phyloP scores from a whole-genome alignment of 2,329 filamentous ascomycete species.

The Aspergillus sp. region DNA sequence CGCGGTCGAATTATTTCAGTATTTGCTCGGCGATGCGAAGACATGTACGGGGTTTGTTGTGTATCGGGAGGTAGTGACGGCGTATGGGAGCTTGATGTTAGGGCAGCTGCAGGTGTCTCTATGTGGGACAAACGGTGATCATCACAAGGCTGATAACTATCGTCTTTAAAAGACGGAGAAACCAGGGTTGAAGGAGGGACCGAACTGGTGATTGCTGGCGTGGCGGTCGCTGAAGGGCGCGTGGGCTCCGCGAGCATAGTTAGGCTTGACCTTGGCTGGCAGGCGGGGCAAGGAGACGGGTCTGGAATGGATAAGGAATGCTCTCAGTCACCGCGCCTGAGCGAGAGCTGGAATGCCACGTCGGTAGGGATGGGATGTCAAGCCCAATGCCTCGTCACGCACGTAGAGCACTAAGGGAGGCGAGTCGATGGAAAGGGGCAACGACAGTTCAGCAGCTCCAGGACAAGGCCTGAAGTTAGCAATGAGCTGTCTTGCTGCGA shows the following conservation, averaged over 20 bases:
- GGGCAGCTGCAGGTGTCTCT: constrained; percentile 14
- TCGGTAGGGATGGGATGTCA: constrained; percentile 24
- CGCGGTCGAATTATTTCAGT: constrained; percentile 32
- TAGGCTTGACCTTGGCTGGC: constrained; percentile 17
- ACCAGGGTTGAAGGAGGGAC: constrained; percentile 13
- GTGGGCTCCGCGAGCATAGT: constrained; percentile 20
- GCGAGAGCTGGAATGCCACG: constrained; percentile 32
- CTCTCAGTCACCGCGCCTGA: constrained; percentile 21
- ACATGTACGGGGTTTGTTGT: constrained; percentile 18
- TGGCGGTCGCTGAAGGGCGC: constrained; percentile 19
- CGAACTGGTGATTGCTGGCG: constrained; percentile 15
- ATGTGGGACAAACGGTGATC: constrained; percentile 15
- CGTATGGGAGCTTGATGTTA: constrained; percentile 18
- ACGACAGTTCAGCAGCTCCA: constrained; percentile 6
- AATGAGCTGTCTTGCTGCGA: neutral
- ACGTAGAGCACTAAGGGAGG: constrained; percentile 8
- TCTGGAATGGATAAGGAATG: constrained; percentile 22
- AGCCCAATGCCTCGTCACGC: constrained; percentile 20
- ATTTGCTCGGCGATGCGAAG: constrained; percentile 35
- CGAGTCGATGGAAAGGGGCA: constrained; percentile 9
- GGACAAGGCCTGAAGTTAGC: neutral
- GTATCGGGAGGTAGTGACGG: constrained; percentile 15
- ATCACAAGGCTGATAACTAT: constrained; percentile 15
- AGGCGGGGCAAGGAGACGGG: constrained; percentile 16
- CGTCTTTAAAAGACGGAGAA: constrained; percentile 13